phyloP scores from a whole-genome alignment of 2,329 filamentous ascomycete genomes.

The Chaetomiaceae sp. region DNA sequence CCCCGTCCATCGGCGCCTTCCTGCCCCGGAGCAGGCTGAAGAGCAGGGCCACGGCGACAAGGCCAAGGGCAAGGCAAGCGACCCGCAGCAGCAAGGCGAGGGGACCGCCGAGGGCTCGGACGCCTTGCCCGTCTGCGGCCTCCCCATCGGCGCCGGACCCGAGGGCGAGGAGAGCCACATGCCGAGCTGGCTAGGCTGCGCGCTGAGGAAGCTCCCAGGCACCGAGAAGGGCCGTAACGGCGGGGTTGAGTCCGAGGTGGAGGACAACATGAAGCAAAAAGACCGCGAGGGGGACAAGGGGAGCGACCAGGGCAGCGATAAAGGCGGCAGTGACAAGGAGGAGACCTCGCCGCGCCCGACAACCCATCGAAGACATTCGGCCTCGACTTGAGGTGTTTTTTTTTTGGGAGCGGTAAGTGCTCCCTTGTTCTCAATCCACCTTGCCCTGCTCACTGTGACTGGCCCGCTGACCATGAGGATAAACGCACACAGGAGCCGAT shows the following conservation, averaged over 20 bases:
- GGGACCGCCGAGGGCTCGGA: too few species aligned
- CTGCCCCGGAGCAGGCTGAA: neutral
- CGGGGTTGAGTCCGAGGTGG: neutral
- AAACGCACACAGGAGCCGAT: neutral
- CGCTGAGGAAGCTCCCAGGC: conserved; percentile 6
- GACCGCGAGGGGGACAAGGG: neutral
- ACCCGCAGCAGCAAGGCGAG: too few species aligned
- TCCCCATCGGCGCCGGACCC: conserved; percentile 38
- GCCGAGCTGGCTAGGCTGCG: conserved; percentile 28
- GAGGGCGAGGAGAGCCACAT: conserved; percentile 34
- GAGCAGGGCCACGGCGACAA: neutral
- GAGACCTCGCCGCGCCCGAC: neutral
- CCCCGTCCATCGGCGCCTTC: neutral
- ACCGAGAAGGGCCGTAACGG: neutral
- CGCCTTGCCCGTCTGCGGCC: conserved; percentile 28
- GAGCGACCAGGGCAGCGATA: neutral
- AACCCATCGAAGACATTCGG: conserved; percentile 5
- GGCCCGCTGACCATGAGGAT: neutral
- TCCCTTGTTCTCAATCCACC: neutral
- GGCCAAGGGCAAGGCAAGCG: neutral
- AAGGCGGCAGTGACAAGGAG: neutral
- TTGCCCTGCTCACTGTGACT: neutral
- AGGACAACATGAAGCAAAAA: neutral
- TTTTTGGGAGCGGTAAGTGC: neutral
- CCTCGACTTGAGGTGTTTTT: neutral